Conservation (phyloP, 129 eudicot genomes). For the Pulicaria dysenterica region DNA sequence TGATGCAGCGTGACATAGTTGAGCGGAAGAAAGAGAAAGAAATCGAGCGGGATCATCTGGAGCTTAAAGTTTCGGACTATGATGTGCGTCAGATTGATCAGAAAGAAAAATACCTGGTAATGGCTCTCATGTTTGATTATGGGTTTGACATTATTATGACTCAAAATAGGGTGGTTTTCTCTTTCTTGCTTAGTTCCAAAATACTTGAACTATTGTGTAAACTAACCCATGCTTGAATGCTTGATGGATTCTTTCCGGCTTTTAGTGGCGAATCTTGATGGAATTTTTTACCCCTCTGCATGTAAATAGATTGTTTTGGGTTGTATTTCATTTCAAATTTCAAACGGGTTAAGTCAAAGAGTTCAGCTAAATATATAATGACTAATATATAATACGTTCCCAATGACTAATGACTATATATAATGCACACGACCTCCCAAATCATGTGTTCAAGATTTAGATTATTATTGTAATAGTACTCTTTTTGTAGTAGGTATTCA, state of each 20-base stretch:
- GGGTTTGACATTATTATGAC: conserved; percentile 9
- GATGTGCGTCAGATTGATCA: conserved; percentile 58
- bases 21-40: conserved; percentile 54
- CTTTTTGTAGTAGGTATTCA: background rate
- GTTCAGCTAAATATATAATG: background rate
- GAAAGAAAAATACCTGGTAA: conserved; percentile 71
- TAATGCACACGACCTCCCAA: background rate
- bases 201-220: conserved; percentile 9
- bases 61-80: conserved; percentile 42
- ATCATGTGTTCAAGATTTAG: background rate
- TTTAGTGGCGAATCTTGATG: background rate
- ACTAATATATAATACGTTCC: background rate
- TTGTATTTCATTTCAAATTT: background rate
- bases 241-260: background rate
- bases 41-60: conserved; percentile 56
- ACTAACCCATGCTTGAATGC: background rate
- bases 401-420: background rate
- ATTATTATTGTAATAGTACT: background rate
- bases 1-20: conserved; percentile 46
- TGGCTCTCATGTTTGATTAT: background rate
- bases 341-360: background rate
- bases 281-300: background rate
- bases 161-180: conserved; percentile 4
- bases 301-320: background rate
- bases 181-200: conserved; percentile 17